Conservation (phyloP, 2,329 filamentous ascomycete species). For the Elsinoe fawcettii region DNA sequence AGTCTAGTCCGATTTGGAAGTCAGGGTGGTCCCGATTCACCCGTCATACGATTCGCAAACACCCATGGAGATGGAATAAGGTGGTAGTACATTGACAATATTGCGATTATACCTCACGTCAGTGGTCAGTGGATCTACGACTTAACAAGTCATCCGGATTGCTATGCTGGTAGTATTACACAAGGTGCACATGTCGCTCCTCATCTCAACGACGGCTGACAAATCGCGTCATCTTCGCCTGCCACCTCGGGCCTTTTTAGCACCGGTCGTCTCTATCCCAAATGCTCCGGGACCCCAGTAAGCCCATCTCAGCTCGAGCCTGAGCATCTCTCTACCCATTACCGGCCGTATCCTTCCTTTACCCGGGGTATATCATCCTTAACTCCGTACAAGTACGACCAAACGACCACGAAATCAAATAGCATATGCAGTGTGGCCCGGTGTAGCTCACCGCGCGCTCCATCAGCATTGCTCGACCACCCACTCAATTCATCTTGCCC, state of each 20-base stretch:
- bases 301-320: not conserved
- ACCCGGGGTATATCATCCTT: conserved; percentile 1
- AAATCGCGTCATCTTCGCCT: conserved; percentile 3
- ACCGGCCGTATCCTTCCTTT: conserved; percentile 1
- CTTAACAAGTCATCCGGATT: not conserved
- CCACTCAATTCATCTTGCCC: conserved; percentile 56
- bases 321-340: not conserved
- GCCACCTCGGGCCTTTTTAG: not conserved
- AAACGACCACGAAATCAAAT: not conserved
- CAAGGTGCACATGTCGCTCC: not conserved
- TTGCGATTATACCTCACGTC: not conserved
- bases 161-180: not conserved
- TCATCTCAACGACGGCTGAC: not conserved
- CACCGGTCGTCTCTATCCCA: not conserved
- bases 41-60: not conserved
- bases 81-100: too few relatives aligned
- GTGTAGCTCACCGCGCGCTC: too few relatives aligned
- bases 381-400: not conserved
- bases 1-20: not conserved
- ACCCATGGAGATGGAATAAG: too few relatives aligned
- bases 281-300: not conserved
- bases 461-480: not conserved
- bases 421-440: too few relatives aligned
- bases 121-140: not conserved
- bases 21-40: not conserved